Evolutionary conservation across 192 early-diverging fungal species (phyloP).

Genomic region (Coemansia pectinata): DNA sequence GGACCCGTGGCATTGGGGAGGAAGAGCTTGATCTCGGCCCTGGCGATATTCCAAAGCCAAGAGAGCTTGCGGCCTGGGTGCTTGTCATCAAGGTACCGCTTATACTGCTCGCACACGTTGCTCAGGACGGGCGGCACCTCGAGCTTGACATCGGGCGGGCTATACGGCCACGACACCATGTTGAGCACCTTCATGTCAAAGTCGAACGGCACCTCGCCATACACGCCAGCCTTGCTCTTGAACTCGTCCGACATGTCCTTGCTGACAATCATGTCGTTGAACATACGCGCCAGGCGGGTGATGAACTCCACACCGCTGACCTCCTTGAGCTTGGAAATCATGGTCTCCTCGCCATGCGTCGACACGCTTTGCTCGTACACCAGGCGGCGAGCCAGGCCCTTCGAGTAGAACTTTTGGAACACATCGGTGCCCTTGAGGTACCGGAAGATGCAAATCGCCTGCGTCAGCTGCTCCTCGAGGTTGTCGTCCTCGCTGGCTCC

Average conservation of each 20-base stretch:
- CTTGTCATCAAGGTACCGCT: constrained; percentile 84
- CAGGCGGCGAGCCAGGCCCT: constrained; percentile 90
- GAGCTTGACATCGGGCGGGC: constrained; percentile 73
- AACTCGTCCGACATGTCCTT: constrained; percentile 88
- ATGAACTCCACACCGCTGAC: constrained; percentile 96
- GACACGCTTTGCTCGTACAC: constrained; percentile 87
- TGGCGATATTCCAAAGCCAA: constrained; percentile 91
- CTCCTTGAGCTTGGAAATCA: constrained; percentile 92
- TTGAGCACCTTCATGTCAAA: constrained; percentile 87
- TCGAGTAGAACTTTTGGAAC: constrained; percentile 97
- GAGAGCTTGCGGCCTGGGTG: constrained; percentile 88
- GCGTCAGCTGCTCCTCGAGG: constrained; percentile 54
- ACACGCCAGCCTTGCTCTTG: constrained; percentile 57
- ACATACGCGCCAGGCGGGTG: constrained; percentile 92
- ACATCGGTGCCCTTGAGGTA: constrained; percentile 98
- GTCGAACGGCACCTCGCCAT: constrained; percentile 58
- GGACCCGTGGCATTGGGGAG: constrained; percentile 76
- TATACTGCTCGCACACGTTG: constrained; percentile 82
- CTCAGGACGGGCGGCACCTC: constrained; percentile 88
- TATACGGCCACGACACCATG: constrained; percentile 88
- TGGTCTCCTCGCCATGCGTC: constrained; percentile 89
- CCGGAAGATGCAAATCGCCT: constrained; percentile 88
- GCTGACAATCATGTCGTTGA: constrained; percentile 89
- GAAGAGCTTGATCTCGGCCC: constrained; percentile 91
- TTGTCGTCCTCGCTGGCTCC: constrained; percentile 50